Conservation (phyloP, 2,329 filamentous ascomycete species). For the Neurospora crassa region DNA sequence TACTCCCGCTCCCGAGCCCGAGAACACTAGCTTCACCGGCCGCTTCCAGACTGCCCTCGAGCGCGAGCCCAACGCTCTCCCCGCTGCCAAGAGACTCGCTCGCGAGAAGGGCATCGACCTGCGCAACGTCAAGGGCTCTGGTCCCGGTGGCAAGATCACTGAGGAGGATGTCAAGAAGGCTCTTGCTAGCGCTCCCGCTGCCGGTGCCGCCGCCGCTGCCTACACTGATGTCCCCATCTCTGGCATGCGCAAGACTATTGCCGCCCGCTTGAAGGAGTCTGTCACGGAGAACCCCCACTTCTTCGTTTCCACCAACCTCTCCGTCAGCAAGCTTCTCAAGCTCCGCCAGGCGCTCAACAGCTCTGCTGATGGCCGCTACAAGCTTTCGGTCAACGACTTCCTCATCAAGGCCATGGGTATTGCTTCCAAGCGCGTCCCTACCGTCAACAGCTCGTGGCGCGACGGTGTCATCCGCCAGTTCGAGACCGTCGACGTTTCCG, state of each 20-base stretch:
- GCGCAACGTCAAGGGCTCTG: slow-evolving; percentile 74
- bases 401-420: slow-evolving; percentile 90
- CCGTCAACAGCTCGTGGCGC: slow-evolving; percentile 93
- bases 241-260: slow-evolving; percentile 98
- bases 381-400: slow-evolving; percentile 99
- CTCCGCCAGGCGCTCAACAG: slow-evolving; percentile 89
- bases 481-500: slow-evolving; percentile 87
- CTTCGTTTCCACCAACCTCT: slow-evolving; percentile 86
- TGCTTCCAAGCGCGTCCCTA: slow-evolving; percentile 86
- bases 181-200: slow-evolving; percentile 44
- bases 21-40: slow-evolving; percentile 65
- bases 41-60: slow-evolving; percentile 77
- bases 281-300: slow-evolving; percentile 94
- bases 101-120: slow-evolving; percentile 75
- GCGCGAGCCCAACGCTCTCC: slow-evolving; percentile 64
- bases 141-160: slow-evolving; percentile 77
- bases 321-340: slow-evolving; percentile 91
- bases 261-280: slow-evolving; percentile 79
- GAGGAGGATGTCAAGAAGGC: slow-evolving; percentile 88
- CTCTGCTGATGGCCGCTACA: slow-evolving; percentile 85
- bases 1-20: slow-evolving; percentile 43
- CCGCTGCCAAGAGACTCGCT: slow-evolving; percentile 71
- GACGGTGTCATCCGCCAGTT: slow-evolving; percentile 86
- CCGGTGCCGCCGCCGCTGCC: slow-evolving; percentile 44
- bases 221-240: slow-evolving; percentile 80